Evolutionary conservation across 257 asterid species (phyloP), one percentile per base, ranked within the genome.

Genomic region (Salvia miltiorrhiza): DNA sequence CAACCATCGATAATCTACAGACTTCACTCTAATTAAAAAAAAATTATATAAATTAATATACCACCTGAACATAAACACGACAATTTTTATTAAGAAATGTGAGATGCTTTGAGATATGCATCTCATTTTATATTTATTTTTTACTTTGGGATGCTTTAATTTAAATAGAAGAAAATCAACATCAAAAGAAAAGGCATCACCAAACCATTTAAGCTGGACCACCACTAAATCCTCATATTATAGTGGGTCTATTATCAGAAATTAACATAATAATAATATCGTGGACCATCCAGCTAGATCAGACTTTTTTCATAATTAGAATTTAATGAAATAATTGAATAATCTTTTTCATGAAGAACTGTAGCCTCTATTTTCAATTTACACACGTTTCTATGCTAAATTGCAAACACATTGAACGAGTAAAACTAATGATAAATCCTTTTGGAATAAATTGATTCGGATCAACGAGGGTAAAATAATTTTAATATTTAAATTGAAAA

Each of bases 1-100:
- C 86, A 85, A 81, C 91, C 76, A 71, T 73, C n/a, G 50, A 44
- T 70, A 43, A 61, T 48, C 65, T 21, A 67, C 23, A 66, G n/a
- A 47, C 58, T 64, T 62, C 48, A 10, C 12, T 19, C 45, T 67
- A 17, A 54, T 68, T n/a, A n/a, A n/a, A 33, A 17, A 12, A 41
- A 65, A 17, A 45, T 10, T 3, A 52, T 30, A 32, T 55, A 24
- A 10, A 45, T 20, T 53, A 13, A 45, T 55, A 21, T 11, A 28
- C 24, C 9, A 40, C 45, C 67, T 28, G 0, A 62, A 44, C 40
- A 52, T 50, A 67, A 50, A 67, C 45, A 41, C 9, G 59, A 67
- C 65, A 74, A 39, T 67, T 8, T 40, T 48, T 26, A 24, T 57
- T 23, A 45, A 33, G 2, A 44, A 54, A 39, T 32, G 21, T 54